Percentiles rank a stretch among this genome's conserved stretches.
These are phyloP conservation scores for Nepenthes gracilis DNA, from an alignment of 148 eudicot genomes.

Conservation along the genomic window DNA sequence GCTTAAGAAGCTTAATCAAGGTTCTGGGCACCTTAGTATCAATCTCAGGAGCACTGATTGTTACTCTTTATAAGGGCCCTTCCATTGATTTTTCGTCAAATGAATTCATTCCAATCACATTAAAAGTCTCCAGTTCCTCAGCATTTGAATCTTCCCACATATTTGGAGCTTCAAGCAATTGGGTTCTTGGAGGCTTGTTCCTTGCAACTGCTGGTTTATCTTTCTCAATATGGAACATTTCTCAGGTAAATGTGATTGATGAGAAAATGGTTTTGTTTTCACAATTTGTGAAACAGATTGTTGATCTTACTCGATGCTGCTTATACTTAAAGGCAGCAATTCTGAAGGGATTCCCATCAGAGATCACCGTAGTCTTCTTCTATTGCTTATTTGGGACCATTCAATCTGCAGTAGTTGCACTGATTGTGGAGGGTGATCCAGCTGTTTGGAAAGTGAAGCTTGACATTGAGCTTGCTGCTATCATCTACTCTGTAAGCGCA, in stretches of 20 bases:
- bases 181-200: constrained; percentile 41
- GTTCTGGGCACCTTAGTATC: constrained; percentile 34
- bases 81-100: constrained; percentile 1
- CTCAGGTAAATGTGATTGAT: constrained; percentile 22
- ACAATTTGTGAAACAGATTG: too few species aligned
- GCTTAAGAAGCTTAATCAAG: constrained; percentile 22
- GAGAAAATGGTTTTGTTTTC: not conserved
- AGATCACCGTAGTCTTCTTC: constrained; percentile 36
- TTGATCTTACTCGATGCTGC: not conserved
- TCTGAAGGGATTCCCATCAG: constrained; percentile 38
- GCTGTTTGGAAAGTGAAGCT: constrained; percentile 27
- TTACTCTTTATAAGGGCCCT: constrained; percentile 41
- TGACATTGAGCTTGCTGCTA: constrained; percentile 24
- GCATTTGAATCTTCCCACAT: not conserved
- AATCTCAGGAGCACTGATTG: constrained; percentile 38
- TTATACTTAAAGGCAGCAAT: constrained; percentile 30
- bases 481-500: constrained; percentile 37
- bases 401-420: constrained; percentile 19
- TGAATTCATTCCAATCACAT: constrained; percentile 5
- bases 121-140: not conserved
- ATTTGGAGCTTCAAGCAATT: constrained; percentile 13
- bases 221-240: constrained; percentile 30
- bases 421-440: constrained; percentile 22
- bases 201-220: constrained; percentile 25
- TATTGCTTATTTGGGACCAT: constrained; percentile 42